A percentile compares a stretch with the other conserved stretches of the same genome.
phyloP scores from a whole-genome alignment of 2,329 filamentous ascomycete species.

The Pseudogymnoascus sp. region DNA sequence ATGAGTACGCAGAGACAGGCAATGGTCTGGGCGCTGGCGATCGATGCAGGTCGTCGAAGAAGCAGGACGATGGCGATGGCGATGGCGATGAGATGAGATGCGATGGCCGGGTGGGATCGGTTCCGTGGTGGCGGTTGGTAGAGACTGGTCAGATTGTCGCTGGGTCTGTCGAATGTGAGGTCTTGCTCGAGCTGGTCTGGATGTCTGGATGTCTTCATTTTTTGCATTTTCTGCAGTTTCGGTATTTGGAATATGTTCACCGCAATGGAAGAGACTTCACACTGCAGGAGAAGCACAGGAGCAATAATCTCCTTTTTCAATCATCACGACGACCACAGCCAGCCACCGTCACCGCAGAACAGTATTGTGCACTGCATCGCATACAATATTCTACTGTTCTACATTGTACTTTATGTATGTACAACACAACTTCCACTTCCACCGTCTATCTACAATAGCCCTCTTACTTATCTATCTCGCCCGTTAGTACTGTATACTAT shows the following conservation, averaged over 20 bases:
- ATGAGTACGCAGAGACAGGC: not conserved
- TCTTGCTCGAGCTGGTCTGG: not conserved
- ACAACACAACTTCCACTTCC: not conserved
- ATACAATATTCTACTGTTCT: too few relatives aligned
- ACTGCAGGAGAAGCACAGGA: too few relatives aligned
- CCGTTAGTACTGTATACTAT: not conserved
- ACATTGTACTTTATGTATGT: not conserved
- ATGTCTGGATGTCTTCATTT: not conserved
- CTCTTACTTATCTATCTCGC: not conserved
- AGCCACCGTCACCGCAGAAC: too few relatives aligned
- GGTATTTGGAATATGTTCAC: too few relatives aligned
- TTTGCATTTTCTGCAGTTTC: too few relatives aligned
- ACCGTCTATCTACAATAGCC: not conserved
- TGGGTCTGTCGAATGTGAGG: not conserved
- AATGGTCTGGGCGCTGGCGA: not conserved
- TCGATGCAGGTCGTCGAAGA: not conserved
- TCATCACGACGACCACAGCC: too few relatives aligned
- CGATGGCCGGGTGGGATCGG: not conserved
- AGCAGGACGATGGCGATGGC: not conserved
- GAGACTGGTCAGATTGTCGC: not conserved
- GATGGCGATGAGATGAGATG: slow-evolving; percentile 5
- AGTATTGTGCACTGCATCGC: too few relatives aligned
- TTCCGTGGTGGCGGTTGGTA: not conserved
- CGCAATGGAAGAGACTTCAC: too few relatives aligned
- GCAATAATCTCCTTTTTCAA: too few relatives aligned